Percentiles rank a stretch among this genome's conserved stretches.
These are phyloP conservation scores for Ceratocystis lukuohia DNA, from an alignment of 2,329 filamentous ascomycete species.

Conservation along the genomic window DNA sequence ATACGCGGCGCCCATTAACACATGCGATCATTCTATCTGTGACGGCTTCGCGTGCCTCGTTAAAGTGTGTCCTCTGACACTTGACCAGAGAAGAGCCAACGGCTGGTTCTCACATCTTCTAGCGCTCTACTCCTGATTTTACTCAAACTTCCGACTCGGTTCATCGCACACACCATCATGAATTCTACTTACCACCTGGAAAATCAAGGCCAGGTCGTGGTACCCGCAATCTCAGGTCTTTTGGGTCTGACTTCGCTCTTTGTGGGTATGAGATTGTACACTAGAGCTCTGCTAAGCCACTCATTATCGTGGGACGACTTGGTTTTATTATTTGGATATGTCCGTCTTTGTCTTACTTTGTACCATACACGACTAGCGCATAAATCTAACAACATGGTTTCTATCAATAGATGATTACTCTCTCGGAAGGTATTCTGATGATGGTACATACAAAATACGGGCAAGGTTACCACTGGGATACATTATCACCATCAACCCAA, in stretches of 20 bases:
- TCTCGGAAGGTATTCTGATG: constrained; percentile 16
- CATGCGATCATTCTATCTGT: too few species aligned
- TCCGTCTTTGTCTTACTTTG: background rate
- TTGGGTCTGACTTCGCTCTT: constrained; percentile 7
- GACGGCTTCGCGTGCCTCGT: too few species aligned
- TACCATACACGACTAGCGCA: background rate
- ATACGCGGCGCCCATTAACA: too few species aligned
- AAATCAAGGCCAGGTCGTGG: constrained; percentile 5
- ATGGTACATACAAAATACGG: constrained; percentile 16
- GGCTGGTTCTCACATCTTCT: background rate
- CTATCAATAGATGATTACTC: constrained; percentile 8
- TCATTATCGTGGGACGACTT: constrained; percentile 17
- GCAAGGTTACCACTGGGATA: constrained; percentile 15
- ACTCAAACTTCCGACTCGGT: background rate
- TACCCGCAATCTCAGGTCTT: constrained; percentile 11
- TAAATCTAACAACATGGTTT: background rate
- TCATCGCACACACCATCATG: background rate
- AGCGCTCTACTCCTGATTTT: background rate
- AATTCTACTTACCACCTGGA: background rate
- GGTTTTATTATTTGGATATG: constrained; percentile 8
- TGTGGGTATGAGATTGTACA: constrained; percentile 17
- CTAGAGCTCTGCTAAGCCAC: constrained; percentile 10
- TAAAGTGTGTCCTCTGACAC: too few species aligned
- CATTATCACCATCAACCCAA: constrained; percentile 5
- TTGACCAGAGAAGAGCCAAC: too few species aligned